Base-by-base conservation (phyloP, 1,139 yeast genomes). In the Magnusiomyces clavatus region DNA sequence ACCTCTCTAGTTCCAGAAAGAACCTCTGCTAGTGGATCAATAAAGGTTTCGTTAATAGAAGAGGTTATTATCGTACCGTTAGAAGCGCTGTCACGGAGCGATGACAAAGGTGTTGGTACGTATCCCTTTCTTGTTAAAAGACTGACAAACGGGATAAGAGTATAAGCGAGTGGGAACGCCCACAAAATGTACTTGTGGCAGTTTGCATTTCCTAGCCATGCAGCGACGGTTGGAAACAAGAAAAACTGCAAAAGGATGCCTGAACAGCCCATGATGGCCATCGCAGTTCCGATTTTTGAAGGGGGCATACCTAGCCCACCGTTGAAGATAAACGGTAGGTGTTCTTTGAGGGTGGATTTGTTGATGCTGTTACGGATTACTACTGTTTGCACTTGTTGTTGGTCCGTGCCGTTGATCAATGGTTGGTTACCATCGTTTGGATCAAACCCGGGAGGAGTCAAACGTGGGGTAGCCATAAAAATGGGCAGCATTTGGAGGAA, bases 401-500 rank as follows among this genome's bases (percentile, higher is more conserved):
- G 31, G 31, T 24, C 31, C n/a, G 39, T 37, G 39, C 16, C 5
- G 16, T 37, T 37, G 11, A 6, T 37, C 16, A 12, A 13, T n/a
- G 16, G 16, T 8, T 11, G 13, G 29, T 36, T 19, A 11, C 24
- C 11, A 43, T 34, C 24, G 13, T 14, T 19, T n/a, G 45, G 20
- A 8, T 39, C 48, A 40, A 44, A 29, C 31, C 31, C 31, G 4
- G 31, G 31, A 24, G 31, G 31, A 1, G 65, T 68, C 53, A 63
- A 67, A 45, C 76, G 68, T 29, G 77, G 73, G 8, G 81, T 73
- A 0, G 86, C 82, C 43, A 81, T 64, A 52, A 78, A 77, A 5
- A 82, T 76, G 4, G 86, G 86, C 42, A 80, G 66, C 55, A 82
- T 77, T 61, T 82, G 86, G 53, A 72, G 70, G 63, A 74, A 80